These are phyloP conservation scores for Botrytis tulipae DNA, from an alignment of 2,329 filamentous ascomycete genomes.

Conservation along the genomic window DNA sequence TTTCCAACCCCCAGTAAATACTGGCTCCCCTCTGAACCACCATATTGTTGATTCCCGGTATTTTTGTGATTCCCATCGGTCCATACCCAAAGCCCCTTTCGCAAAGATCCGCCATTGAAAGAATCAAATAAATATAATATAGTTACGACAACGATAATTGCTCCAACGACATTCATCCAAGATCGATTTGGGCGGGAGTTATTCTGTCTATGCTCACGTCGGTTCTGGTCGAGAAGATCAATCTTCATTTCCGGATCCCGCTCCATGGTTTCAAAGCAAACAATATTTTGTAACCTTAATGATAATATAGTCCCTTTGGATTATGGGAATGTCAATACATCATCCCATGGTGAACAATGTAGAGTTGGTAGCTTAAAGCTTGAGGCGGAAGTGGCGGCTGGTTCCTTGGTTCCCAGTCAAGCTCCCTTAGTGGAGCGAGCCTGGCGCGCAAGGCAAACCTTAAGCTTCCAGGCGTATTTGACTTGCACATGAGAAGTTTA, in stretches of 20 bases:
- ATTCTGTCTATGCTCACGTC: constrained; percentile 8
- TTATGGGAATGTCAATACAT: not conserved
- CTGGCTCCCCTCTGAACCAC: constrained; percentile 32
- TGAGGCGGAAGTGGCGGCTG: not conserved
- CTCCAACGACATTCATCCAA: not conserved
- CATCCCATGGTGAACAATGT: constrained; percentile 13
- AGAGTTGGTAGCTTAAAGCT: constrained; percentile 8
- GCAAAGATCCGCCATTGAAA: not conserved
- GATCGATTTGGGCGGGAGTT: not conserved
- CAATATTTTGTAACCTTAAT: not conserved
- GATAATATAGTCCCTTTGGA: not conserved
- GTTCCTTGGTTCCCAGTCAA: not conserved
- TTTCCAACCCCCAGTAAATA: constrained; percentile 69
- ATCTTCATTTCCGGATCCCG: constrained; percentile 11
- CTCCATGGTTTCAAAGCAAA: constrained; percentile 8
- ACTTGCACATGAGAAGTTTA: constrained; percentile 1
- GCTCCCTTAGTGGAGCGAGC: constrained; percentile 6
- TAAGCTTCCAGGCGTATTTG: not conserved
- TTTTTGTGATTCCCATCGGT: not conserved
- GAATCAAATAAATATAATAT: not conserved
- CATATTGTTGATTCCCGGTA: constrained; percentile 15
- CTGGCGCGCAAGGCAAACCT: constrained; percentile 21
- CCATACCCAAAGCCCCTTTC: constrained; percentile 21
- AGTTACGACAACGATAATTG: not conserved
- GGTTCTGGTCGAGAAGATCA: constrained; percentile 2